phyloP scores from a whole-genome alignment of 1,284 basidiomycete species.

The Pyrrhoderma noxium region DNA sequence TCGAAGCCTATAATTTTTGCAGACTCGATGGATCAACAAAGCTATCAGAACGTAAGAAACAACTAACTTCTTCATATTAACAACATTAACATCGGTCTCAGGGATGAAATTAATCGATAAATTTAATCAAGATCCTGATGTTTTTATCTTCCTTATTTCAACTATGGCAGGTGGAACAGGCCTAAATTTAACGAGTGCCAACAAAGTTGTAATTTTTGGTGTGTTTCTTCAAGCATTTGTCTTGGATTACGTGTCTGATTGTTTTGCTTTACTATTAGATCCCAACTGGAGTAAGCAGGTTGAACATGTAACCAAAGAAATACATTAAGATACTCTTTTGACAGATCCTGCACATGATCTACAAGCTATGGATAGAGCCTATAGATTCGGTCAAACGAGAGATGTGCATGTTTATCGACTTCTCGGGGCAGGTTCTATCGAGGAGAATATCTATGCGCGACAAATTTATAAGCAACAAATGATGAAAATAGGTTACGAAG shows the following conservation, averaged over 20 bases:
- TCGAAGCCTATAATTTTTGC: conserved; percentile 55
- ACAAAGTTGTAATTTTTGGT: conserved; percentile 85
- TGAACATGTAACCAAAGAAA: background rate
- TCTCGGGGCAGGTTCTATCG: conserved; percentile 79
- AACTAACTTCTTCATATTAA: background rate
- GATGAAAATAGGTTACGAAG: conserved; percentile 81
- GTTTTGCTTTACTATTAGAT: conserved; percentile 37
- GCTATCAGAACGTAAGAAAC: conserved; percentile 50
- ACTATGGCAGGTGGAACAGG: conserved; percentile 74
- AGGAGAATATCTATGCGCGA: conserved; percentile 78
- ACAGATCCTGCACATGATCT: conserved; percentile 85
- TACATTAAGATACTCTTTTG: background rate
- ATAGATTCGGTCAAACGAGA: conserved; percentile 81
- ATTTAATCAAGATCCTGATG: conserved; percentile 68
- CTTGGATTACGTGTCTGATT: background rate
- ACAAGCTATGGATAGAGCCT: conserved; percentile 86
- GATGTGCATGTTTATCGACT: conserved; percentile 83
- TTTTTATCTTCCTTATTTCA: conserved; percentile 76
- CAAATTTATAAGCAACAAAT: conserved; percentile 89
- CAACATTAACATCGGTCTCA: conserved; percentile 24
- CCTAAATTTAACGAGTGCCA: conserved; percentile 68
- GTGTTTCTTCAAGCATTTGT: conserved; percentile 21
- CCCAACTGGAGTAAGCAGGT: conserved; percentile 75
- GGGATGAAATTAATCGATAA: conserved; percentile 78
- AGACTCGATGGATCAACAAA: conserved; percentile 69